Evolutionary conservation across 176 grass and related monocot species (phyloP), one percentile per base, ranked within the genome.

Genomic region (Zoysia japonica): DNA sequence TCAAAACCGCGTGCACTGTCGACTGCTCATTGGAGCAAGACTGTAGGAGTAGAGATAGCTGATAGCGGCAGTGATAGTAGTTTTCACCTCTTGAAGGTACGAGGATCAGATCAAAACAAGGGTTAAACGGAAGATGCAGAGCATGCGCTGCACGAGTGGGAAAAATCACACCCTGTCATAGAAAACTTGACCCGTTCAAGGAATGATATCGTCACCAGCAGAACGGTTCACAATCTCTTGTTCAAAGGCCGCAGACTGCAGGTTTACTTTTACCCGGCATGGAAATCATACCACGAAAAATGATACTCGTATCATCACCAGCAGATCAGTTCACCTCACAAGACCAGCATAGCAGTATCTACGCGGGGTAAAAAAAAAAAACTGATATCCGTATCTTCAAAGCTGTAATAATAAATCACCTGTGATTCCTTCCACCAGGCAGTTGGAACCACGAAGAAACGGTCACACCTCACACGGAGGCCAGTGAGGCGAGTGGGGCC

Each of bases 261-360:
- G 28, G 28, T 28, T 28, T 47, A 5, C 38, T 54, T 44, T 79
- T 51, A 68, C 17, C 40, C 56, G 70, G 77, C 70, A 80, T 76
- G 71, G 65, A 81, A 86, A 62, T 74, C 83, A 74, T 74, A 79
- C 76, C 71, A 76, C 11, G 42, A 9, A 57, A 71, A 45, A 45
- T 45, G 2, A 72, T 13, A 3, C 11, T 28, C 3, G 28, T 28
- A 17, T 8, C 7, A 49, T 39, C 82, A 49, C 15, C 15, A 11
- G 2, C 47, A 53, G 12, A 66, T 40, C 3, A 65, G 10, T 44
- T 16, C 38, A 66, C 10, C 9, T 39, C 64, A 15, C 2, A 2
- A 28, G 10, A 67, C 11, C 49, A 67, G 9, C 47, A 66, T 5
- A 1, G 47, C 28, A 28, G 28, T 28, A 28, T 28, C 28, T 28